A percentile compares a stretch with the other conserved stretches of the same genome.
Conservation (phyloP, 2,329 filamentous ascomycete species). For the Aspergillus sclerotialis region DNA sequence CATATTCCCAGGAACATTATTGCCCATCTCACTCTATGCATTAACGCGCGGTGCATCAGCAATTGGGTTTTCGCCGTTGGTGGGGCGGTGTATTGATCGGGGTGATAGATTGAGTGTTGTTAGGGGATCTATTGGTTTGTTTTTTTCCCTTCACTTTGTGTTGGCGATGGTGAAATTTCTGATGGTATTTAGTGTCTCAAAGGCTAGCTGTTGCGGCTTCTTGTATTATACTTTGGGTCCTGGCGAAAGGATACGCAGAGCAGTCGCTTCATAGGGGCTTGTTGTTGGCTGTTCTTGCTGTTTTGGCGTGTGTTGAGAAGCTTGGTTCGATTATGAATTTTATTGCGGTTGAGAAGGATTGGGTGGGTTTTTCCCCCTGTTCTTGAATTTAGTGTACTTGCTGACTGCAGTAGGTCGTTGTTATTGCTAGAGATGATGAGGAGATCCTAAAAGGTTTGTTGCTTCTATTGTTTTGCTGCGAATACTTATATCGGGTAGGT, state of each 20-base stretch:
- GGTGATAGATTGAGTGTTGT: constrained; percentile 6
- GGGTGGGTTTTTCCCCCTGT: constrained; percentile 41
- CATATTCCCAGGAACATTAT: constrained; percentile 49
- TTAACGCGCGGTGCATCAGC: constrained; percentile 49
- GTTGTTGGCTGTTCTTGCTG: constrained; percentile 19
- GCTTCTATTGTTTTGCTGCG: too few relatives aligned
- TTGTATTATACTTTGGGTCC: constrained; percentile 37
- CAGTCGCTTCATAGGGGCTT: neutral
- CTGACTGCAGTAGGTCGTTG: constrained; percentile 4
- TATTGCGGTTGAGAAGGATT: constrained; percentile 62
- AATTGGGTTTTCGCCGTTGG: constrained; percentile 23
- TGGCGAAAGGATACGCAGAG: neutral
- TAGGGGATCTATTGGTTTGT: constrained; percentile 6
- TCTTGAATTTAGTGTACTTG: neutral
- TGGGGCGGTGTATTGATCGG: constrained; percentile 40
- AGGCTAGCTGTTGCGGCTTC: constrained; percentile 34
- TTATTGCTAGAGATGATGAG: constrained; percentile 4
- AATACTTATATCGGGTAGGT: constrained; percentile 2
- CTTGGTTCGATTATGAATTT: constrained; percentile 56
- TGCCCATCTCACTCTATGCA: constrained; percentile 60
- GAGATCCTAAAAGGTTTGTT: constrained; percentile 3
- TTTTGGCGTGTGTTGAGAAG: constrained; percentile 61
- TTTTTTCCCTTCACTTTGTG: neutral
- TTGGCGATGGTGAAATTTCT: neutral
- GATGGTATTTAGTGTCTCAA: constrained; percentile 15